Evolutionary conservation across 2,329 filamentous ascomycete species (phyloP).

Genomic region (Seiridium cupressi): DNA sequence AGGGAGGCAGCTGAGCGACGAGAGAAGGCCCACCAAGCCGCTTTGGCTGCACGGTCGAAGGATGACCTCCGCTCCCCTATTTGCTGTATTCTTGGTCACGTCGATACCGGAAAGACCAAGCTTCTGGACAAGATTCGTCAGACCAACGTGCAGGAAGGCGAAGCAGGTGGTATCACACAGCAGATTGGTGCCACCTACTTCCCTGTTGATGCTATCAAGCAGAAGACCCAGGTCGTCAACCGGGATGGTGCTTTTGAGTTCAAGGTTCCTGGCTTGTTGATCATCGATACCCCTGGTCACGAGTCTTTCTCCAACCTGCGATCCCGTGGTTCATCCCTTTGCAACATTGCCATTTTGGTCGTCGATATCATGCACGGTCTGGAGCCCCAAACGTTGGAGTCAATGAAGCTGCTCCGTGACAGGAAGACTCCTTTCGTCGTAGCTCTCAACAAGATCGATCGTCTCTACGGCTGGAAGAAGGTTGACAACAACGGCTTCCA

Average conservation of each 20-base stretch:
- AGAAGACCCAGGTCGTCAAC: constrained; percentile 94
- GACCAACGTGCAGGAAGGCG: constrained; percentile 97
- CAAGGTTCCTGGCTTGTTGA: constrained; percentile 93
- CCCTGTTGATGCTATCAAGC: constrained; percentile 86
- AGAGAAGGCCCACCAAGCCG: constrained; percentile 87
- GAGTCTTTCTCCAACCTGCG: constrained; percentile 99
- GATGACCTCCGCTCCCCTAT: constrained; percentile 96
- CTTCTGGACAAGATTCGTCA: constrained; percentile 96
- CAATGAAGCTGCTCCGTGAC: constrained; percentile 90
- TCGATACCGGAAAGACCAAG: constrained; percentile 99
- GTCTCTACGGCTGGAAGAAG: constrained; percentile 98
- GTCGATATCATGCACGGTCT: constrained; percentile 99
- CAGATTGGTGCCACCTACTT: constrained; percentile 99
- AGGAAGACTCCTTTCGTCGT: constrained; percentile 98
- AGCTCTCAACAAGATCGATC: constrained; percentile 98
- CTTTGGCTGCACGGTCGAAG: constrained; percentile 84
- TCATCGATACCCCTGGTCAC: constrained; percentile 99
- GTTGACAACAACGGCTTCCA: constrained; percentile 98
- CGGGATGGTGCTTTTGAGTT: constrained; percentile 86
- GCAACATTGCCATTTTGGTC: constrained; percentile 98
- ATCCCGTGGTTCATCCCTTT: constrained; percentile 94
- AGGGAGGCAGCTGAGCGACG: constrained; percentile 85
- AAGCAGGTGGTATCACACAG: constrained; percentile 98
- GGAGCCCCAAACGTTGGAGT: constrained; percentile 95
- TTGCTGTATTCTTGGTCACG: constrained; percentile 99